Percentiles rank a stretch among this genome's conserved stretches.
Conservation (phyloP, 2,329 filamentous ascomycete species). For the Cladosporium velox region DNA sequence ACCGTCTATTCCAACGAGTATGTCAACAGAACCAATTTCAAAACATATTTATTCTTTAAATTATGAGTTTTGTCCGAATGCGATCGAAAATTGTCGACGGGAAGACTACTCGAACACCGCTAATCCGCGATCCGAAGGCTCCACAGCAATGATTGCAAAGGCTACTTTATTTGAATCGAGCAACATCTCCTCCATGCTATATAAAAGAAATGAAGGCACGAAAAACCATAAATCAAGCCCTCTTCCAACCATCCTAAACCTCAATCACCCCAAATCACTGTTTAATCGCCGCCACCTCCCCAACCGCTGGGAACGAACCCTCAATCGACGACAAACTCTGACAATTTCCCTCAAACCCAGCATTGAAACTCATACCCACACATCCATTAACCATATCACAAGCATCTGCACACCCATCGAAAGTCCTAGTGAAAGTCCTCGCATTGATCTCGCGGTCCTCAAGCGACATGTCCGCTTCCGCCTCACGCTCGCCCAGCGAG, state of each 20-base stretch:
- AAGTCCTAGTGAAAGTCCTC: constrained; percentile 23
- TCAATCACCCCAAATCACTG: neutral
- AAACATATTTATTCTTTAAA: too few species aligned
- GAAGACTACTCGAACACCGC: too few species aligned
- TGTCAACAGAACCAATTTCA: too few species aligned
- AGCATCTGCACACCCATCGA: constrained; percentile 24
- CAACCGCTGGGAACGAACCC: constrained; percentile 23
- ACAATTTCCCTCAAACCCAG: constrained; percentile 21
- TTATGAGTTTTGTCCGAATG: too few species aligned
- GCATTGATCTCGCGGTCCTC: constrained; percentile 9
- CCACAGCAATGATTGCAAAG: neutral
- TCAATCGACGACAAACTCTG: constrained; percentile 17
- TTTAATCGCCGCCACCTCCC: constrained; percentile 24
- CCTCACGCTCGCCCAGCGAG: constrained; percentile 22
- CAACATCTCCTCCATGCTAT: neutral
- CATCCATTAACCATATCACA: constrained; percentile 24
- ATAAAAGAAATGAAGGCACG: neutral
- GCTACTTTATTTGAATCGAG: neutral
- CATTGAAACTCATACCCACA: constrained; percentile 24
- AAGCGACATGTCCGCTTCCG: neutral
- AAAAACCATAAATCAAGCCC: neutral
- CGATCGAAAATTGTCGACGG: too few species aligned
- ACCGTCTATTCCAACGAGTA: too few species aligned
- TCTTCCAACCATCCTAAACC: neutral
- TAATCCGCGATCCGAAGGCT: neutral